Percentiles rank a stretch among this genome's conserved stretches.
phyloP scores from a whole-genome alignment of 2,329 filamentous ascomycete species.

The Aaosphaeria arxii region DNA sequence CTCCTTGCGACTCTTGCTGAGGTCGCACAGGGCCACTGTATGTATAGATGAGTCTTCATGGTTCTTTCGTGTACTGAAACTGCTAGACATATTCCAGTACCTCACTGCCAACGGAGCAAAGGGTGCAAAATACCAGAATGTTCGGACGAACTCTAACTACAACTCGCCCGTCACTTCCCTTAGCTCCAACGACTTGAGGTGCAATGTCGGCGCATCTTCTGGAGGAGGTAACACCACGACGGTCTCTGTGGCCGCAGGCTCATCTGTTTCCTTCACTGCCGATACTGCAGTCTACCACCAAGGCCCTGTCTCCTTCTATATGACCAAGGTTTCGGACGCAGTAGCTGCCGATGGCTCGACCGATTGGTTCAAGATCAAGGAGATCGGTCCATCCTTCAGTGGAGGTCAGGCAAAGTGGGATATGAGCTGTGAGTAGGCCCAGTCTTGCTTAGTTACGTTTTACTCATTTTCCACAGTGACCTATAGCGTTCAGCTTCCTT shows the following conservation, averaged over 20 bases:
- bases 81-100: conserved; percentile 36
- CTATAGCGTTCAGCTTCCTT: conserved; percentile 40
- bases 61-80: not conserved
- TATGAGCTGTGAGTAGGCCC: conserved; percentile 20
- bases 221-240: conserved; percentile 27
- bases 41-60: conserved; percentile 1
- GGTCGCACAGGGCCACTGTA: conserved; percentile 37
- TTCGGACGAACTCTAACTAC: conserved; percentile 36
- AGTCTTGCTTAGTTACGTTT: not conserved
- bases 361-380: conserved; percentile 39
- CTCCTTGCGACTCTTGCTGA: conserved; percentile 31
- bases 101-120: conserved; percentile 35
- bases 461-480: conserved; percentile 19
- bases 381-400: conserved; percentile 36
- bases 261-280: conserved; percentile 31
- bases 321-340: conserved; percentile 35
- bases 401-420: conserved; percentile 33
- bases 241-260: conserved; percentile 34
- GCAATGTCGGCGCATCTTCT: conserved; percentile 32
- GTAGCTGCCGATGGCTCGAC: conserved; percentile 32
- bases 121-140: conserved; percentile 33
- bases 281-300: conserved; percentile 39
- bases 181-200: conserved; percentile 29
- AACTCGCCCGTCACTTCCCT: conserved; percentile 37
- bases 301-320: conserved; percentile 36